Base-by-base conservation (phyloP, 2,329 filamentous ascomycete genomes). In the Beauveria varroae region DNA sequence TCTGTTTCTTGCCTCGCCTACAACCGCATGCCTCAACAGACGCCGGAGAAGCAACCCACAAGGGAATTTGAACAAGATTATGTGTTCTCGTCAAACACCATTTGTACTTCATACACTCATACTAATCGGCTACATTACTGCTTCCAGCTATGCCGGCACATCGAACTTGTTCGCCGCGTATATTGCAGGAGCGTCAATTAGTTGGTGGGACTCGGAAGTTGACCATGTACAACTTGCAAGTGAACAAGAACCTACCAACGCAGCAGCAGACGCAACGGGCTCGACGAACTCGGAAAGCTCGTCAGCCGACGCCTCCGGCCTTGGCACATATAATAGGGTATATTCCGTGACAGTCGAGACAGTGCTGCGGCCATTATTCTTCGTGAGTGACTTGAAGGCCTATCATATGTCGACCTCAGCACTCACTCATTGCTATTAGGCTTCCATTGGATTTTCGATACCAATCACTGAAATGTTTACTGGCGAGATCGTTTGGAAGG, bases 361-460 rank as follows among this genome's bases (percentile, higher is more conserved):
- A 9, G 76, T 92, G 0, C 70, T 93, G 0, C 84, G 84, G 55
- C 88, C 89, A 0, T 81, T 91, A 62, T 92, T 93, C 73, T 93
- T 93, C 67, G 88, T 84, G 68, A 72, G 81, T 72, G 5, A 26
- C 3, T 1, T 26, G 8, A 14, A 3, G 3, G 9, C 18, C 10
- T 26, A 10, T 44, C 26, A 9, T 30, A 3, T 30, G 28, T 2
- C 3, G 28, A 10, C n/a, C 6, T 6, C 16, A 1, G 22, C 22
- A 28, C 64, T 67, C 7, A 67, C 41, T 24, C 2, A 0, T 0
- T 9, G 5, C 8, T 9, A 24, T 14, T 20, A 80, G 78, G 78
- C 81, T 1, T 84, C 81, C 0, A 88, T 93, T 41, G 90, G 90
- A 0, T 93, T 93, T 69, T 87, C 89, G 0, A 89, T 95, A 1